phyloP scores from a whole-genome alignment of 768 basidiomycete genomes.

The Amanita brunnescens region DNA sequence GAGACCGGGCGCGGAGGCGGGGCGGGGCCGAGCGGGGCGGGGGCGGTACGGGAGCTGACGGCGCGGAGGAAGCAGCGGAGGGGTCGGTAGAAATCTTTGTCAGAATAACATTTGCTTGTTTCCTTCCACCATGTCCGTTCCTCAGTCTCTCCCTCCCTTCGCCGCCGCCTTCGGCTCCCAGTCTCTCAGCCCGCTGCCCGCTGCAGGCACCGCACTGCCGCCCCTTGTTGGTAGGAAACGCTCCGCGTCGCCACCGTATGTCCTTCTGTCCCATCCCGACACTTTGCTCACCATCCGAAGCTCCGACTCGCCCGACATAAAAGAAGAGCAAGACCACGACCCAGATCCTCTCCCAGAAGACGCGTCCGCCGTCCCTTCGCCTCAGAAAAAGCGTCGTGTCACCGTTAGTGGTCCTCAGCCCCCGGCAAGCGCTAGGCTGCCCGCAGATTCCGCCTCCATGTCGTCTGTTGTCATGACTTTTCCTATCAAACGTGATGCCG shows the following conservation, averaged over 20 bases:
- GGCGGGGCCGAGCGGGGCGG: conserved; percentile 7
- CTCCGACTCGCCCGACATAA: conserved; percentile 45
- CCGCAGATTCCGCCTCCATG: conserved; percentile 45
- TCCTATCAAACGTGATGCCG: conserved; percentile 50
- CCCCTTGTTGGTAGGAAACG: conserved; percentile 21
- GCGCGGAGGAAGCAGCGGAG: conserved; percentile 51
- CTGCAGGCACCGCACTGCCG: conserved; percentile 50
- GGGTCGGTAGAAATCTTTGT: conserved; percentile 14
- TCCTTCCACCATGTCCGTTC: conserved; percentile 31
- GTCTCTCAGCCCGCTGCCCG: conserved; percentile 41
- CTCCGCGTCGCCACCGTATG: background rate
- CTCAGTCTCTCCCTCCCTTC: conserved; percentile 71
- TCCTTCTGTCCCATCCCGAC: background rate
- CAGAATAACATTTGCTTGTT: conserved; percentile 4
- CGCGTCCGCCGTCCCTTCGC: conserved; percentile 32
- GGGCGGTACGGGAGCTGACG: conserved; percentile 46
- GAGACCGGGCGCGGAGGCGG: background rate
- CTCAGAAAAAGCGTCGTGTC: conserved; percentile 59
- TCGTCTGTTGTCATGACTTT: conserved; percentile 62
- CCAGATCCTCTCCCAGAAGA: conserved; percentile 22
- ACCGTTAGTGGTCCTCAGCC: conserved; percentile 59
- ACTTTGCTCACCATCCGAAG: conserved; percentile 16
- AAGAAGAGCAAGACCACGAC: conserved; percentile 55
- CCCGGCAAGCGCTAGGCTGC: conserved; percentile 34
- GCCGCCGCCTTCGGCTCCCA: conserved; percentile 62